Evolutionary conservation across 352 stramenopile genomes (phyloP).

Genomic region (Phytophthora capsici): DNA sequence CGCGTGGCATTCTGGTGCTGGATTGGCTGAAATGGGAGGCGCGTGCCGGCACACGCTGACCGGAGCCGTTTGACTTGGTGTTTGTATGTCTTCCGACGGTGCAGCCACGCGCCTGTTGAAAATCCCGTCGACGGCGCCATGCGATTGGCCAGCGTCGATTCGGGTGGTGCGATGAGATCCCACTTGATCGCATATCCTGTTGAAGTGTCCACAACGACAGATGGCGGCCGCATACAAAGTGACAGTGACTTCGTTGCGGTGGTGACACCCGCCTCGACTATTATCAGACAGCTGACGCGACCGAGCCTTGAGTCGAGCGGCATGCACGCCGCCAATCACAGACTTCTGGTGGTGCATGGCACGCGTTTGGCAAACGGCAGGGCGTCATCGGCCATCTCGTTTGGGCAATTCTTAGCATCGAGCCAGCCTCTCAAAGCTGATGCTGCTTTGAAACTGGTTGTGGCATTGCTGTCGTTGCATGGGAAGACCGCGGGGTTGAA

Average conservation of each 20-base stretch:
- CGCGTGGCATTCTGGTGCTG: constrained; percentile 12
- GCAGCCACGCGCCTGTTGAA: constrained; percentile 1
- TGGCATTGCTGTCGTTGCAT: no score
- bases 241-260: neutral
- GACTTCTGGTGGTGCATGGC: constrained; percentile 25
- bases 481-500: neutral
- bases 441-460: no score
- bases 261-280: neutral
- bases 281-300: no score
- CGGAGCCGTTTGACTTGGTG: constrained; percentile 9
- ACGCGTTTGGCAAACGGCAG: neutral
- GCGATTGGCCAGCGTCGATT: constrained; percentile 9
- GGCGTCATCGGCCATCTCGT: no score
- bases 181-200: neutral
- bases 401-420: no score
- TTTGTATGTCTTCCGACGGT: constrained; percentile 21
- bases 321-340: constrained; percentile 19
- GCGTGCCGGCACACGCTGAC: constrained; percentile 17
- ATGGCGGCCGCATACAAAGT: neutral
- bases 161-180: constrained; percentile 6
- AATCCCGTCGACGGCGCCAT: neutral
- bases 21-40: constrained; percentile 12
- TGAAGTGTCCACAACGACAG: neutral
- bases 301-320: no score
- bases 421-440: neutral